Base-by-base conservation (phyloP, 2,329 filamentous ascomycete species). In the Aspergillus aculeatinus region DNA sequence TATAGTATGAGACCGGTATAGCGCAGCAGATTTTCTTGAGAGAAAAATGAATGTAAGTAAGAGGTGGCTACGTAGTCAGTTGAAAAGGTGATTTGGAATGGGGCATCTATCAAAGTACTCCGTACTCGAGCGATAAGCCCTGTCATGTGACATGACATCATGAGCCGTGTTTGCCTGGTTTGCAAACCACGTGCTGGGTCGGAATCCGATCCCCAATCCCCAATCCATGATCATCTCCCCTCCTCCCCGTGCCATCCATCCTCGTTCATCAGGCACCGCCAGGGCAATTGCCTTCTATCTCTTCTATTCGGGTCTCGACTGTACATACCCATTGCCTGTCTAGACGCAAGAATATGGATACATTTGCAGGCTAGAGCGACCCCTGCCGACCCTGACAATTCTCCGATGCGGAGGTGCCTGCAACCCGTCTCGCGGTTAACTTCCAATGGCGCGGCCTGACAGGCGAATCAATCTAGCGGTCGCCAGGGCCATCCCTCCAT, bases 401-500 rank as follows among this genome's bases (percentile, higher is more conserved):
- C 48, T 58, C 57, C 58, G 51, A 64, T 66, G 65, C 59, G 51
- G 60, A 60, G 35, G 51, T 55, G 59, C 47, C 54, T 51, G 27
- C 48, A 52, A 56, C 59, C 47, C 57, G 66, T 67, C 65, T 51
- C 57, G 53, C 53, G 59, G 59, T 64, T 57, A 55, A 60, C 55
- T 57, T 67, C 65, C 63, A 56, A 76, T 77, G 74, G 71, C 69
- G 62, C 64, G 63, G 57, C 68, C 70, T 64, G 70, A 76, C 59
- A 77, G 76, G 66, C 77, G 80, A 65, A 77, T 81, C 53, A 87
- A 86, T 73, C 77, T 83, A 68, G 85, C 83, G 75, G 81, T 84
- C 51, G 85, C 87, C 55, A 83, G 88, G 60, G 76, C 89, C 58
- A 86, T 96, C 59, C 92, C 92, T 4, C 66, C 87, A 44, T 72